A percentile compares a stretch with the other conserved stretches of the same genome.
phyloP scores from a whole-genome alignment of 148 eudicot genomes.

The Camellia sinensis region DNA sequence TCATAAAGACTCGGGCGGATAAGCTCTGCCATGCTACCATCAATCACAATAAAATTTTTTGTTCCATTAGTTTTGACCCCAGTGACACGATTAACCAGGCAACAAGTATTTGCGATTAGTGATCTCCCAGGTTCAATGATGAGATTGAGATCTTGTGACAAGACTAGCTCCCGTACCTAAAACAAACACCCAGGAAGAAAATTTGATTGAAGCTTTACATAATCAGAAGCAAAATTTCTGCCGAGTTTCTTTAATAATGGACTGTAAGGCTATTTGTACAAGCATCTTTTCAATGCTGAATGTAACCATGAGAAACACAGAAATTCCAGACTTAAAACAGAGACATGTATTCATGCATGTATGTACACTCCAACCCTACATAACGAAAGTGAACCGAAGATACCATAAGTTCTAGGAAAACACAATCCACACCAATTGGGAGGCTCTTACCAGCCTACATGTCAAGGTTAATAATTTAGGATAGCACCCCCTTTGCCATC shows the following conservation, averaged over 20 bases:
- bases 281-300: too few relatives aligned
- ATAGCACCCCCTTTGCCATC: not conserved
- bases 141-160: constrained; percentile 73
- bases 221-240: not conserved
- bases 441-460: not conserved
- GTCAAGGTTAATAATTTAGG: not conserved
- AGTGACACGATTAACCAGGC: constrained; percentile 87
- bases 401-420: not conserved
- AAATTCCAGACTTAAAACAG: not conserved
- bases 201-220: not conserved
- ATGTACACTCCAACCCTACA: not conserved
- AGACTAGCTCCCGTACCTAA: constrained; percentile 83
- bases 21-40: constrained; percentile 99
- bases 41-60: constrained; percentile 81
- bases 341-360: not conserved
- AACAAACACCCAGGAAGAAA: constrained; percentile 17
- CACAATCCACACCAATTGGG: not conserved
- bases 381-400: not conserved
- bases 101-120: constrained; percentile 88
- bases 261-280: too few relatives aligned
- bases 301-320: too few relatives aligned
- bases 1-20: constrained; percentile 94
- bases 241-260: not conserved
- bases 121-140: constrained; percentile 98
- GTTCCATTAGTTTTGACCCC: constrained; percentile 97